phyloP scores from a whole-genome alignment of 2,329 filamentous ascomycete species.

The Taxawa tesnikishii region DNA sequence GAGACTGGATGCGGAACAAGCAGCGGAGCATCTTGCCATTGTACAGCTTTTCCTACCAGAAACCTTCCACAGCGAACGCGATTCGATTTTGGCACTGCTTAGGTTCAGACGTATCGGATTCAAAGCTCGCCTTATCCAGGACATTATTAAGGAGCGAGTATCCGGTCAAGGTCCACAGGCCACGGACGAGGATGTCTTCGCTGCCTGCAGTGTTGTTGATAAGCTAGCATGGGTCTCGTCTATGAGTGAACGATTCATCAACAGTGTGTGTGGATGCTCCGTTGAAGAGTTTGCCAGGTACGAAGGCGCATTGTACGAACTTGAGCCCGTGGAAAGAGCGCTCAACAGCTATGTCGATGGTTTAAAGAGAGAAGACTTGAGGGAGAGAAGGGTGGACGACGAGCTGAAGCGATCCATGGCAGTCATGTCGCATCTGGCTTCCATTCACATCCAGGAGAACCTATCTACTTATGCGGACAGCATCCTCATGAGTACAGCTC shows the following conservation, averaged over 20 bases:
- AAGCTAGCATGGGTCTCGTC: slow-evolving; percentile 73
- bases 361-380: slow-evolving; percentile 71
- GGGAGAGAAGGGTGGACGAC: slow-evolving; percentile 67
- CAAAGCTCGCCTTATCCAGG: slow-evolving; percentile 70
- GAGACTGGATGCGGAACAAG: slow-evolving; percentile 78
- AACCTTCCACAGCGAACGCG: slow-evolving; percentile 64
- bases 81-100: slow-evolving; percentile 79
- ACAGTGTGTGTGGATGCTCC: slow-evolving; percentile 66
- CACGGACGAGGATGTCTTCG: slow-evolving; percentile 66
- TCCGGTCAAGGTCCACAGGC: slow-evolving; percentile 54
- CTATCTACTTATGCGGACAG: slow-evolving; percentile 67
- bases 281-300: slow-evolving; percentile 67
- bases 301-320: slow-evolving; percentile 69
- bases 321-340: slow-evolving; percentile 82
- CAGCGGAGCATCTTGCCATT: slow-evolving; percentile 76
- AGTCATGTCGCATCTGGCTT: slow-evolving; percentile 73
- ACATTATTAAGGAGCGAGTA: slow-evolving; percentile 67
- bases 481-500: slow-evolving; percentile 60
- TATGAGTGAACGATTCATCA: slow-evolving; percentile 76
- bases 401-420: slow-evolving; percentile 74
- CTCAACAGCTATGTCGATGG: slow-evolving; percentile 82
- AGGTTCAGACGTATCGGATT: slow-evolving; percentile 79
- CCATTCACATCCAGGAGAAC: slow-evolving; percentile 61
- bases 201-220: slow-evolving; percentile 69
- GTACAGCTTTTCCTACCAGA: slow-evolving; percentile 83